A percentile compares a stretch with the other conserved stretches of the same genome.
These are phyloP conservation scores for Polymyxa betae DNA, from an alignment of 208 protist genomes.

Conservation along the genomic window DNA sequence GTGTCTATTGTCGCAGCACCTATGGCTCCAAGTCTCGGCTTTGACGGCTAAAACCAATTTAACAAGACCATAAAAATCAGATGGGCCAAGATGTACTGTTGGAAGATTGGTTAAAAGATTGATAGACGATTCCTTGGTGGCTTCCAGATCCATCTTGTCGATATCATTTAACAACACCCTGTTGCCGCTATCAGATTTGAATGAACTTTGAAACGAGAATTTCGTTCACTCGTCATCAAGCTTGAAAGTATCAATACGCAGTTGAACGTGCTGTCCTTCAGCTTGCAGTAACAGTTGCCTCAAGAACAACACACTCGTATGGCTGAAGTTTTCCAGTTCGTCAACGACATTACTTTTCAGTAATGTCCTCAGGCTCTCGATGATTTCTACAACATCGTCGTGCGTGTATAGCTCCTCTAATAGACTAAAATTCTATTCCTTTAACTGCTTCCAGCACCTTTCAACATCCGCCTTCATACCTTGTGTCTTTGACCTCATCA, in stretches of 20 bases:
- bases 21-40: conserved; percentile 4
- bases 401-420: conserved; percentile 38
- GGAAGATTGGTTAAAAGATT: conserved; percentile 9
- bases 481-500: conserved; percentile 37
- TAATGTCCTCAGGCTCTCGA: neutral
- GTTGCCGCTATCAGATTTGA: neutral
- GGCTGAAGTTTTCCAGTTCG: conserved; percentile 28
- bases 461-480: neutral
- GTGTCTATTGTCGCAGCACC: neutral
- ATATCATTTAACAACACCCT: conserved; percentile 33
- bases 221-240: conserved; percentile 27
- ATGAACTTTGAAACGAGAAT: neutral
- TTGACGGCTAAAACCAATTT: conserved; percentile 7
- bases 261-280: conserved; percentile 24
- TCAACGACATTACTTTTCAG: conserved; percentile 29
- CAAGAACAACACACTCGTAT: neutral
- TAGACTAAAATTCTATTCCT: neutral
- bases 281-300: conserved; percentile 51
- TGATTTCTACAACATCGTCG: conserved; percentile 24
- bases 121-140: neutral
- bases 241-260: conserved; percentile 25
- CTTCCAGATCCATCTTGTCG: neutral
- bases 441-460: neutral
- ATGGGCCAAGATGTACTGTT: neutral
- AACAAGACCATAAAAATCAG: neutral